phyloP scores from a whole-genome alignment of 768 basidiomycete genomes.

The Sarcomyxa edulis region DNA sequence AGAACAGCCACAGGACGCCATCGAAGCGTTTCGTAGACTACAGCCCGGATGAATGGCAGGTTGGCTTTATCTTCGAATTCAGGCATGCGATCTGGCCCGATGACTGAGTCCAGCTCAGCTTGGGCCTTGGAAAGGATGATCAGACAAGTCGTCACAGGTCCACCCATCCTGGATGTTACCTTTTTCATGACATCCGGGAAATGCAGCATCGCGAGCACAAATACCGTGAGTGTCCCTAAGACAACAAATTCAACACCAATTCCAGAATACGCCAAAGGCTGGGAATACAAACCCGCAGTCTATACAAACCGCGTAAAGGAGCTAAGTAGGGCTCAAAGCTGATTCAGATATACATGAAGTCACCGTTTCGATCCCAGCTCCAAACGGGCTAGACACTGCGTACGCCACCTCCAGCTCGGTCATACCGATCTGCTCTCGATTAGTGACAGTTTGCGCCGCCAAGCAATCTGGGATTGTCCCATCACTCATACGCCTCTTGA shows the following conservation, averaged over 20 bases:
- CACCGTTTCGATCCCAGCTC: slow-evolving; percentile 42
- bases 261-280: not conserved
- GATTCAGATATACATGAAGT: not conserved
- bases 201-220: slow-evolving; percentile 34
- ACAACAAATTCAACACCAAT: slow-evolving; percentile 16
- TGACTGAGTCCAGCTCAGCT: slow-evolving; percentile 30
- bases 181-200: slow-evolving; percentile 31
- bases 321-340: too few relatives aligned
- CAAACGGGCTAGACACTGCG: slow-evolving; percentile 38
- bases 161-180: too few relatives aligned
- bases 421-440: slow-evolving; percentile 32
- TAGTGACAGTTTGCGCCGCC: slow-evolving; percentile 29
- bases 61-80: slow-evolving; percentile 26
- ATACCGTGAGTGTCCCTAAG: slow-evolving; percentile 22
- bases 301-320: too few relatives aligned
- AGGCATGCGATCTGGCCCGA: slow-evolving; percentile 32
- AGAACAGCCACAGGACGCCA: slow-evolving; percentile 30
- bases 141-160: too few relatives aligned
- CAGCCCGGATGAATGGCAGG: slow-evolving; percentile 29
- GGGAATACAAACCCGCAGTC: too few relatives aligned
- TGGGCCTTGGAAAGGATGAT: too few relatives aligned
- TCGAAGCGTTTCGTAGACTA: slow-evolving; percentile 34
- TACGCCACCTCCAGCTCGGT: slow-evolving; percentile 39
- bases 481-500: slow-evolving; percentile 32
- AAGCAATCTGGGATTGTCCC: slow-evolving; percentile 35